Percentiles rank a stretch among this genome's conserved stretches.
These are phyloP conservation scores for Waitea zeae DNA, from an alignment of 1,284 basidiomycete species.

Conservation along the genomic window DNA sequence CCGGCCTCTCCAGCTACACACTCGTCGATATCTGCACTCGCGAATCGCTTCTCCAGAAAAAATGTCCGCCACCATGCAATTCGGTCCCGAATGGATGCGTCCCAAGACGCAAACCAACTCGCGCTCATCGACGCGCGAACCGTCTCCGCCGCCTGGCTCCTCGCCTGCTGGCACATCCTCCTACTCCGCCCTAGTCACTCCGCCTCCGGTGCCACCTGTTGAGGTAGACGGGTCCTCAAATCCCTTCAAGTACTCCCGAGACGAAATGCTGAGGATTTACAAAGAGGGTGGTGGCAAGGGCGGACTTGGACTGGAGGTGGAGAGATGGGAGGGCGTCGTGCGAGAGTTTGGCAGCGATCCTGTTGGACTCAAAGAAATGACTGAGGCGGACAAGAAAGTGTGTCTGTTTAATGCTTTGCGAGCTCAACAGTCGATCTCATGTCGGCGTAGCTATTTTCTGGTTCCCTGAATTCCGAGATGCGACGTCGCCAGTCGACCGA, in stretches of 20 bases:
- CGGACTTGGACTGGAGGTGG: slow-evolving; percentile 69
- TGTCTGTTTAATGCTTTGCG: slow-evolving; percentile 10
- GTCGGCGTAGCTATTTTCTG: slow-evolving; percentile 41
- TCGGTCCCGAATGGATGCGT: slow-evolving; percentile 83
- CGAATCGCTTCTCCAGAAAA: slow-evolving; percentile 21
- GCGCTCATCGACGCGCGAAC: slow-evolving; percentile 25
- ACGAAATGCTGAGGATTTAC: slow-evolving; percentile 73
- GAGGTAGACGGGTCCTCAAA: slow-evolving; percentile 45
- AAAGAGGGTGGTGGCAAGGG: slow-evolving; percentile 61
- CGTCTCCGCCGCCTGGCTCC: slow-evolving; percentile 33
- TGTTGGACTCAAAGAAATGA: slow-evolving; percentile 60
- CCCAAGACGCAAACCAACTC: slow-evolving; percentile 37
- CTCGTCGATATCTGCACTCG: neutral
- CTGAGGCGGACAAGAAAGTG: slow-evolving; percentile 81
- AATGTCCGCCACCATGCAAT: slow-evolving; percentile 64
- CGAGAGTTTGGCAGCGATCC: slow-evolving; percentile 60
- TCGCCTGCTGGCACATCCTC: slow-evolving; percentile 36
- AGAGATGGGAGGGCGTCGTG: slow-evolving; percentile 74
- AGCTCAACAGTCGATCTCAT: slow-evolving; percentile 7
- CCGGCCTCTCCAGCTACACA: no score
- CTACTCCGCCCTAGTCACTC: slow-evolving; percentile 65
- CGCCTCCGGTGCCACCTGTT: slow-evolving; percentile 26
- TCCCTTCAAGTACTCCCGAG: slow-evolving; percentile 77
- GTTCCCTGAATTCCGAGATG: slow-evolving; percentile 62
- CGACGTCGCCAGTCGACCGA: slow-evolving; percentile 67